Percentiles rank a stretch among this genome's conserved stretches.
These are phyloP conservation scores for Teunomyces panamensis DNA, from an alignment of 805 yeast genomes.

Conservation along the genomic window DNA sequence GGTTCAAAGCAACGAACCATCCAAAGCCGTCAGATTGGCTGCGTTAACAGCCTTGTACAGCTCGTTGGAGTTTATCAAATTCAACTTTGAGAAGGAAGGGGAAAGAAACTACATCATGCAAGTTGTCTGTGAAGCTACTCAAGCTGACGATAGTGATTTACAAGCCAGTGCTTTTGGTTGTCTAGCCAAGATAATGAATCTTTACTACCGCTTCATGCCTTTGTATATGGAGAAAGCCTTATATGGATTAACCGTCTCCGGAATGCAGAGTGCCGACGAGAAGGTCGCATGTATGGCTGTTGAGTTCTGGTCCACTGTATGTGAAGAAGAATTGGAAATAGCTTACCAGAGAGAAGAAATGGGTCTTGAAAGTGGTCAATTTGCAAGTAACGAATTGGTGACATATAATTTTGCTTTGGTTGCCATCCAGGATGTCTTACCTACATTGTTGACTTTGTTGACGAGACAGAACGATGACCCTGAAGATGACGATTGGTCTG, in stretches of 20 bases:
- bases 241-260: constrained; percentile 82
- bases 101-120: constrained; percentile 98
- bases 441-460: constrained; percentile 74
- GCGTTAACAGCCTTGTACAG: constrained; percentile 90
- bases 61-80: constrained; percentile 84
- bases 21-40: constrained; percentile 72
- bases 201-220: constrained; percentile 86
- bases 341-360: constrained; percentile 63
- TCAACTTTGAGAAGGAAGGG: constrained; percentile 87
- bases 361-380: constrained; percentile 39
- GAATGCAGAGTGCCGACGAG: constrained; percentile 84
- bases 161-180: constrained; percentile 97
- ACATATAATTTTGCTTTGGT: constrained; percentile 80
- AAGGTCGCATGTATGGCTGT: constrained; percentile 97
- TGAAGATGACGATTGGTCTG: constrained; percentile 96
- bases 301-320: constrained; percentile 99
- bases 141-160: constrained; percentile 72
- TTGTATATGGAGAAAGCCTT: constrained; percentile 97
- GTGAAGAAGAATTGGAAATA: constrained; percentile 92
- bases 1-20: constrained; percentile 79
- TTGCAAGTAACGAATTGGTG: constrained; percentile 37
- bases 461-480: constrained; percentile 90
- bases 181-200: constrained; percentile 83
- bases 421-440: constrained; percentile 82
- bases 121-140: constrained; percentile 99